Evolutionary conservation across 202 grass and related monocot species (phyloP).

Genomic region (Musa balbisiana): DNA sequence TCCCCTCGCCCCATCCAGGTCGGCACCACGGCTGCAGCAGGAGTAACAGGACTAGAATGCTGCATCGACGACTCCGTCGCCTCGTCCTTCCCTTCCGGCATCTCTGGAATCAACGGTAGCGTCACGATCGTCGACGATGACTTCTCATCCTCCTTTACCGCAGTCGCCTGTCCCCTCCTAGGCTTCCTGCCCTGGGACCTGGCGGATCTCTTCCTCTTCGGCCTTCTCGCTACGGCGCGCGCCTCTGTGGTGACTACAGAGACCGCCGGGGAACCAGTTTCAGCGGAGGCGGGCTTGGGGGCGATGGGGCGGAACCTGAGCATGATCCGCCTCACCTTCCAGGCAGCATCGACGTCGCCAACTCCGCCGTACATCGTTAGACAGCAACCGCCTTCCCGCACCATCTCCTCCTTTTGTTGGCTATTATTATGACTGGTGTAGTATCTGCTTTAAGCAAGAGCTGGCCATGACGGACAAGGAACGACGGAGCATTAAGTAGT

Average conservation of each 20-base stretch:
- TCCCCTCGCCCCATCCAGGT: not conserved
- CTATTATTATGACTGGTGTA: too few relatives aligned
- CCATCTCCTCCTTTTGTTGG: slow-evolving; percentile 21
- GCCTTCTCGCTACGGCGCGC: not conserved
- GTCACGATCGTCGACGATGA: slow-evolving; percentile 28
- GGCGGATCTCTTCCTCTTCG: slow-evolving; percentile 34
- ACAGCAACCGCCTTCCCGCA: slow-evolving; percentile 63
- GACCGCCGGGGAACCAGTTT: slow-evolving; percentile 16
- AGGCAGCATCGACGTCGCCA: slow-evolving; percentile 27
- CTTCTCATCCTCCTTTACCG: slow-evolving; percentile 29
- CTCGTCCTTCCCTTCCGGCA: slow-evolving; percentile 11
- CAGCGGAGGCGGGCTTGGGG: slow-evolving; percentile 43
- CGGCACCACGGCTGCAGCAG: not conserved
- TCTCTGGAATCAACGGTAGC: slow-evolving; percentile 27
- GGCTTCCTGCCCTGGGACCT: slow-evolving; percentile 25
- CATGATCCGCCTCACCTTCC: slow-evolving; percentile 64
- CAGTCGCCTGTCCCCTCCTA: slow-evolving; percentile 13
- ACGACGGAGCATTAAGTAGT: slow-evolving; percentile 30
- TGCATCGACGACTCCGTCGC: not conserved
- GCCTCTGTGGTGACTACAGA: not conserved
- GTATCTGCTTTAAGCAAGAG: not conserved
- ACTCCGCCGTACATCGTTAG: slow-evolving; percentile 16
- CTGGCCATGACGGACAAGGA: not conserved
- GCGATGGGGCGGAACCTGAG: slow-evolving; percentile 78
- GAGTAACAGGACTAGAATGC: not conserved